Evolutionary conservation across 2,329 filamentous ascomycete genomes (phyloP).

Genomic region (Zymoseptoria tritici): DNA sequence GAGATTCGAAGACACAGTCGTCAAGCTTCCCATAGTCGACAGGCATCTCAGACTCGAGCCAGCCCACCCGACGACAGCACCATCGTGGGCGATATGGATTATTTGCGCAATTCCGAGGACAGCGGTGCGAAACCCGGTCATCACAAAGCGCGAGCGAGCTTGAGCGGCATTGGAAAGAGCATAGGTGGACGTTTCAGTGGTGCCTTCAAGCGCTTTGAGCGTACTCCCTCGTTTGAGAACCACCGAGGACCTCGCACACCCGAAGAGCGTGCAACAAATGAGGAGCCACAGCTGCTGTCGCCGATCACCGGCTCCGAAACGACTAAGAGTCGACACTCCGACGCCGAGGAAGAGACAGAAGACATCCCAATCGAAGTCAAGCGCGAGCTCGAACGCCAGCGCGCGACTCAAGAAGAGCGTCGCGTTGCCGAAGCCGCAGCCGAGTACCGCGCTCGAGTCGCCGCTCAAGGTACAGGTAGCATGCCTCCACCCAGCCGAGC

Average conservation of each 20-base stretch:
- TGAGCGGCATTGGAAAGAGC: constrained; percentile 61
- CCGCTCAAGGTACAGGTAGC: constrained; percentile 50
- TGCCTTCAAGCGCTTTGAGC: constrained; percentile 85
- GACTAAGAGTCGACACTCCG: constrained; percentile 52
- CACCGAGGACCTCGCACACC: constrained; percentile 13
- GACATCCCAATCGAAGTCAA: constrained; percentile 79
- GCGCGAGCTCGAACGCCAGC: constrained; percentile 76
- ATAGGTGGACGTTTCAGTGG: constrained; percentile 84
- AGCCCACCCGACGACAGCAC: constrained; percentile 52
- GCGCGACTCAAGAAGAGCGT: constrained; percentile 78
- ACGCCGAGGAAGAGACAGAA: constrained; percentile 54
- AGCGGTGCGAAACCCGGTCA: constrained; percentile 48
- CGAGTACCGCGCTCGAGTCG: constrained; percentile 72
- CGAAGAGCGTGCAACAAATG: constrained; percentile 13
- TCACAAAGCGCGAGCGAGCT: constrained; percentile 64
- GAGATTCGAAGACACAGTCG: constrained; percentile 26
- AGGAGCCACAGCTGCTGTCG: constrained; percentile 43
- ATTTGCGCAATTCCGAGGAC: constrained; percentile 66
- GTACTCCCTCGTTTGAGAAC: constrained; percentile 8
- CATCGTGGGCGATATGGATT: constrained; percentile 75
- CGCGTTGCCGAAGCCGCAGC: constrained; percentile 82
- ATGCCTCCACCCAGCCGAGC: constrained; percentile 56
- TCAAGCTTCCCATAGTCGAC: constrained; percentile 24
- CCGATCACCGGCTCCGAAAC: constrained; percentile 72
- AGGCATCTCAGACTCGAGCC: constrained; percentile 30